Percentiles rank a stretch among this genome's conserved stretches.
These are phyloP conservation scores for Kokia cookei DNA, from an alignment of 441 rosid genomes.

Conservation along the genomic window DNA sequence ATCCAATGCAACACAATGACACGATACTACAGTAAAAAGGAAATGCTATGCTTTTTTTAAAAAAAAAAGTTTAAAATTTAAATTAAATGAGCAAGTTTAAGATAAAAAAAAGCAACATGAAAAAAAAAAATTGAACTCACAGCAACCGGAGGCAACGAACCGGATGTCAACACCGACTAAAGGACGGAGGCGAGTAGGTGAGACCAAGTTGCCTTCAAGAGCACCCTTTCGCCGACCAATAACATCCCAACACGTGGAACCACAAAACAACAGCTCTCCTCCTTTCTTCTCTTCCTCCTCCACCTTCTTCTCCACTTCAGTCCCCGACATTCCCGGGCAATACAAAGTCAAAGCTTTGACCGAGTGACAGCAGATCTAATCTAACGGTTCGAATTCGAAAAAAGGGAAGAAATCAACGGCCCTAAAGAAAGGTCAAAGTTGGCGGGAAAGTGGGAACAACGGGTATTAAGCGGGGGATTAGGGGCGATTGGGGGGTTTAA, in stretches of 20 bases:
- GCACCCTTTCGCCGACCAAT: slow-evolving; percentile 62
- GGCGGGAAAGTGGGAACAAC: slow-evolving; percentile 67
- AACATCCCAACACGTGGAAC: slow-evolving; percentile 73
- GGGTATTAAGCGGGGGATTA: slow-evolving; percentile 34
- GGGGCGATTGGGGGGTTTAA: slow-evolving; percentile 20
- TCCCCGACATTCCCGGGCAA: slow-evolving; percentile 43
- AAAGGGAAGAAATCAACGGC: slow-evolving; percentile 17
- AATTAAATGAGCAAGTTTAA: background rate
- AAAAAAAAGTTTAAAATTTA: background rate
- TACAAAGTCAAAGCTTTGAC: background rate
- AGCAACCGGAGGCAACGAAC: slow-evolving; percentile 77
- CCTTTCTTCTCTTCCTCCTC: slow-evolving; percentile 49
- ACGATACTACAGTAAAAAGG: slow-evolving; percentile 50
- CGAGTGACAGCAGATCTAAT: slow-evolving; percentile 18
- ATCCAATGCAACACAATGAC: slow-evolving; percentile 96
- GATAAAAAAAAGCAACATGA: background rate
- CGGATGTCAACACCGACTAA: slow-evolving; percentile 72
- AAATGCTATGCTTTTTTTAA: background rate
- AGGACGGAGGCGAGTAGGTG: slow-evolving; percentile 90
- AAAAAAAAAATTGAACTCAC: slow-evolving; percentile 32
- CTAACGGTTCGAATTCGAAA: slow-evolving; percentile 49
- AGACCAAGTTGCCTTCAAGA: slow-evolving; percentile 67
- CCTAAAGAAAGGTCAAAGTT: slow-evolving; percentile 20
- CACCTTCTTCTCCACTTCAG: slow-evolving; percentile 42
- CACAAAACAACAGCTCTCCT: slow-evolving; percentile 91